Evolutionary conservation across 2,329 filamentous ascomycete species (phyloP), one percentile per base, ranked within the genome.

Genomic region (Fusarium sp.): DNA sequence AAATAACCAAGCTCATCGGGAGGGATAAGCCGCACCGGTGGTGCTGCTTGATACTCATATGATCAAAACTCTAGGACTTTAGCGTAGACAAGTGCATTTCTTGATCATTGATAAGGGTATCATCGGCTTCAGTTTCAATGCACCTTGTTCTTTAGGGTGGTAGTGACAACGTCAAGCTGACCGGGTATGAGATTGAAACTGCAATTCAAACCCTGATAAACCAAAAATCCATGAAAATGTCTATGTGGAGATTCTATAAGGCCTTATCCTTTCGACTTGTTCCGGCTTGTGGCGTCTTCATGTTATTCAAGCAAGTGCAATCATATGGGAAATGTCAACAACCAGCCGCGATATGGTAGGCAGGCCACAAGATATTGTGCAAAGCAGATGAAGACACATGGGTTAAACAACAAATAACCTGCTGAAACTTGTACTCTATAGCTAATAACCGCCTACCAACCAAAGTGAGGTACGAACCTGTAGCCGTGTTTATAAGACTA

Each of bases 11-110:
- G 49, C 56, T 52, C 60, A 55, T 64, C 27, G 37, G 53, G 42
- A 35, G 20, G 35, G 37, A 71, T 44, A 55, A 59, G 58, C 53
- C 54, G 68, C 53, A 70, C 68, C 68, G 57, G 67, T 71, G 26
- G 56, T 64, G 52, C 17, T 67, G 40, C 33, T 15, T 26, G 35
- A 50, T 38, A 46, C 45, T 53, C 68, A 68, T 49, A 68, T 68
- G 62, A 64, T 59, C 55, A 56, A 26, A 58, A 32, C 17, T 38
- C 38, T 54, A 57, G 53, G 53, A 52, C 62, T 58, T 48, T 27
- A 41, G 61, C 52, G 55, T 35, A 45, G 32, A 45, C 45, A 27
- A 50, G 17, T 67, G 54, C 49, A 61, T 49, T 30, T 33, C 23
- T 57, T 46, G 50, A 53, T 41, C 7, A 27, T 26, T 20, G 27